Base-by-base conservation (phyloP, 345 rosid species). In the Microcos paniculata region DNA sequence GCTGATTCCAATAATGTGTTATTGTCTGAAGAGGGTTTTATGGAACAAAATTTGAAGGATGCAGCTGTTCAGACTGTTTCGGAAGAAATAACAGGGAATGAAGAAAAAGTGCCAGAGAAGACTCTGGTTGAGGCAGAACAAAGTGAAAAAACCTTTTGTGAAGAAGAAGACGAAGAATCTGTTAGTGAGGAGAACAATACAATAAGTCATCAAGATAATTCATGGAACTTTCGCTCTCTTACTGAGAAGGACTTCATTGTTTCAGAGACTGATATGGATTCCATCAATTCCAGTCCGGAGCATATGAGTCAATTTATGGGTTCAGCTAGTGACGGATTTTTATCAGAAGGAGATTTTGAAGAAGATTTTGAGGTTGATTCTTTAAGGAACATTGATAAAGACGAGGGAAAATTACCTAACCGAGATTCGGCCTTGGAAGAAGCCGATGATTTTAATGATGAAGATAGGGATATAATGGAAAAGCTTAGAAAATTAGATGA, bases 281-380 rank as follows among this genome's bases (percentile, higher is more conserved):
- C 91, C 0, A 82, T 84, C 46, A 70, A 84, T 82, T 90, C 94
- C 21, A 89, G 89, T 81, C 85, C 82, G 49, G 90, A 84, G 59
- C 63, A 70, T 52, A 55, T 74, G 61, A 87, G 92, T 80, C 85
- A 76, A 23, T 78, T 77, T 33, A 58, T 79, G 15, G 85, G 82
- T 72, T 83, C 89, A 61, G 79, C 62, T n/a, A 79, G 85, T 16
- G 87, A 86, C 51, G 88, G 84, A 45, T 90, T 90, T 74, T 79
- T 88, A 23, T 87, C 94, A 1, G 94, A 91, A 65, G 79, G 62
- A 14, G 92, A 91, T 76, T 85, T 84, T 69, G 85, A 79, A 26
- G 86, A 80, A 16, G 75, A 53, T 13, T 75, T 48, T 18, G 78
- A 77, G 48, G 67, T 49, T 40, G 73, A 72, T 61, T 23, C 24